phyloP scores from a whole-genome alignment of 1,284 basidiomycete genomes.

The Papiliotrema flavescens region DNA sequence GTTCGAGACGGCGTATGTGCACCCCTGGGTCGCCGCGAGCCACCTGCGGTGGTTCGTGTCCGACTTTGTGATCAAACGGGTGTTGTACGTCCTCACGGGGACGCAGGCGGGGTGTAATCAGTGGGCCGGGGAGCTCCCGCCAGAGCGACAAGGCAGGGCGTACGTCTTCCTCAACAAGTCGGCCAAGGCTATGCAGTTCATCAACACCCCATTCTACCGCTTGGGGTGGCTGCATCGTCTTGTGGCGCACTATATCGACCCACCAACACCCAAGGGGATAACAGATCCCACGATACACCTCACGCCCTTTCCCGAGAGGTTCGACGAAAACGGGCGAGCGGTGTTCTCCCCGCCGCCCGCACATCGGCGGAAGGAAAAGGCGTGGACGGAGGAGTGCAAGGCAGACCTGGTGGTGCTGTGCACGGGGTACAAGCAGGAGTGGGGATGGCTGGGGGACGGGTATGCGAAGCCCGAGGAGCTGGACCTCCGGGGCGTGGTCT shows the following conservation, averaged over 20 bases:
- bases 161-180: constrained; percentile 52
- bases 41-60: constrained; percentile 64
- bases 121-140: constrained; percentile 64
- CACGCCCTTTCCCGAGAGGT: constrained; percentile 58
- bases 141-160: constrained; percentile 58
- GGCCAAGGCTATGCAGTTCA: constrained; percentile 58
- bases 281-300: constrained; percentile 58
- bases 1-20: constrained; percentile 46
- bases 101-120: constrained; percentile 64
- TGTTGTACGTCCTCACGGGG: constrained; percentile 62
- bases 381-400: constrained; percentile 32
- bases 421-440: constrained; percentile 54
- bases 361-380: constrained; percentile 34
- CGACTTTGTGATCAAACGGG: constrained; percentile 61
- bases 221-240: constrained; percentile 53
- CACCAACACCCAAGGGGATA: constrained; percentile 51
- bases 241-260: constrained; percentile 59
- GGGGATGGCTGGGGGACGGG: constrained; percentile 53
- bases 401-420: constrained; percentile 48
- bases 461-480: constrained; percentile 58
- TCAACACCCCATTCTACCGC: constrained; percentile 58
- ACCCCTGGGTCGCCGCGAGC: constrained; percentile 57
- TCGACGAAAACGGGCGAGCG: constrained; percentile 54
- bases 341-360: constrained; percentile 52
- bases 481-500: constrained; percentile 57